Conservation (phyloP, 208 protist genomes). For the Novymonas esmeraldas region DNA sequence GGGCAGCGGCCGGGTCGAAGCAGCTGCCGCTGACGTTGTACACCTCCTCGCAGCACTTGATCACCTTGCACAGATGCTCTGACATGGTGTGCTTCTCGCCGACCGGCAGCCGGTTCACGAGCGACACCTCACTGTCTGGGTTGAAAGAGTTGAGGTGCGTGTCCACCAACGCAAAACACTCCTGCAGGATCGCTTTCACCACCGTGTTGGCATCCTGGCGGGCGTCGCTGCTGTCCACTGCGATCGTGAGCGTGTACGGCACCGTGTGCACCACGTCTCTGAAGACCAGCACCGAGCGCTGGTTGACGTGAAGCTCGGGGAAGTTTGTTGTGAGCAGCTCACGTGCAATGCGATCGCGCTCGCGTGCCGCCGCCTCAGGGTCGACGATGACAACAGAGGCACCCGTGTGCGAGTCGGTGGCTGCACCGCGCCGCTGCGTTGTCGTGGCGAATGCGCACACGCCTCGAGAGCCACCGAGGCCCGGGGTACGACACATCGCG, state of each 20-base stretch:
- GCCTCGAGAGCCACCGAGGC: background rate
- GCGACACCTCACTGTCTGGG: slow-evolving; percentile 61
- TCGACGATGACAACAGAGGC: slow-evolving; percentile 68
- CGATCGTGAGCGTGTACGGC: slow-evolving; percentile 69
- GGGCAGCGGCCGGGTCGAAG: slow-evolving; percentile 53
- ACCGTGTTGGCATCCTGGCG: slow-evolving; percentile 14
- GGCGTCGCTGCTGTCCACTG: slow-evolving; percentile 30
- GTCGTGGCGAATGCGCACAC: background rate
- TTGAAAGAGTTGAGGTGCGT: slow-evolving; percentile 65
- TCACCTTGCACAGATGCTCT: slow-evolving; percentile 40
- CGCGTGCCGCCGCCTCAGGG: slow-evolving; percentile 48
- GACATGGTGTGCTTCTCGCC: slow-evolving; percentile 59
- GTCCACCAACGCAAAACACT: slow-evolving; percentile 73
- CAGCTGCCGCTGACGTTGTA: slow-evolving; percentile 45
- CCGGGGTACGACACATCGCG: background rate
- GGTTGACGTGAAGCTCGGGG: slow-evolving; percentile 25
- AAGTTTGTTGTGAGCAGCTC: slow-evolving; percentile 61
- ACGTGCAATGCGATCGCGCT: slow-evolving; percentile 69
- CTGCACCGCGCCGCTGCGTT: slow-evolving; percentile 14
- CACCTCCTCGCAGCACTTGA: slow-evolving; percentile 46
- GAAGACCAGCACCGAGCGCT: slow-evolving; percentile 39
- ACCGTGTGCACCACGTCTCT: slow-evolving; percentile 69
- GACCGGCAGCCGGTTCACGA: slow-evolving; percentile 43
- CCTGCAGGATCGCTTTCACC: slow-evolving; percentile 35
- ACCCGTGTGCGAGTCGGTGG: slow-evolving; percentile 43